phyloP scores from a whole-genome alignment of 2,329 filamentous ascomycete genomes.

The Aspergillus novofumigatus region DNA sequence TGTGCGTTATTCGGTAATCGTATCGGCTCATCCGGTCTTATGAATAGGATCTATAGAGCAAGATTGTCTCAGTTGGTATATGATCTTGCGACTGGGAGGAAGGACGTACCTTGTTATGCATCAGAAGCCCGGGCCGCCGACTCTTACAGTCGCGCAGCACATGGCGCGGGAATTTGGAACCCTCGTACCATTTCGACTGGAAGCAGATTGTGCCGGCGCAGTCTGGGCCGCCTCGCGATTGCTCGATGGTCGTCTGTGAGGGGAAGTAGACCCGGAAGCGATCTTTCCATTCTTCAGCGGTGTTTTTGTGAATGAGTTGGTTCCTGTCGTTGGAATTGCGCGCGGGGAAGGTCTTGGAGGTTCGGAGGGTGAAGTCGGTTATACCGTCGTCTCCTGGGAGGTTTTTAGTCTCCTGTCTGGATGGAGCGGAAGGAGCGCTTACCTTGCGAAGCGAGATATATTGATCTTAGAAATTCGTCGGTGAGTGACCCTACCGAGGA shows the following conservation, averaged over 20 bases:
- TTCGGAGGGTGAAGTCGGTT: constrained; percentile 40
- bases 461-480: constrained; percentile 57
- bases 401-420: constrained; percentile 4
- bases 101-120: constrained; percentile 94
- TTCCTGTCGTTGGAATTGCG: constrained; percentile 39
- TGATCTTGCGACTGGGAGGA: no score
- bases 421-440: constrained; percentile 5
- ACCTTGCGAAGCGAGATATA: constrained; percentile 59
- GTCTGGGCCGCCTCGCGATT: constrained; percentile 59
- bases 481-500: constrained; percentile 79
- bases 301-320: constrained; percentile 32
- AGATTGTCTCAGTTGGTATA: constrained; percentile 5
- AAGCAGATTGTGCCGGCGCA: constrained; percentile 82
- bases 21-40: constrained; percentile 24
- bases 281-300: constrained; percentile 41
- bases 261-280: constrained; percentile 77
- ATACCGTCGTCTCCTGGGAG: constrained; percentile 45
- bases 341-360: constrained; percentile 20
- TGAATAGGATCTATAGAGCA: constrained; percentile 29
- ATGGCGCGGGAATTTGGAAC: constrained; percentile 63
- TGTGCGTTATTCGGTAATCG: constrained; percentile 16
- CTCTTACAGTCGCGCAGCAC: constrained; percentile 74
- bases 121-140: constrained; percentile 65
- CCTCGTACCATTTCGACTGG: constrained; percentile 67
- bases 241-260: constrained; percentile 62